Conservation (phyloP, 371 early-diverging fungal species). For the Rhizomucor miehei region DNA sequence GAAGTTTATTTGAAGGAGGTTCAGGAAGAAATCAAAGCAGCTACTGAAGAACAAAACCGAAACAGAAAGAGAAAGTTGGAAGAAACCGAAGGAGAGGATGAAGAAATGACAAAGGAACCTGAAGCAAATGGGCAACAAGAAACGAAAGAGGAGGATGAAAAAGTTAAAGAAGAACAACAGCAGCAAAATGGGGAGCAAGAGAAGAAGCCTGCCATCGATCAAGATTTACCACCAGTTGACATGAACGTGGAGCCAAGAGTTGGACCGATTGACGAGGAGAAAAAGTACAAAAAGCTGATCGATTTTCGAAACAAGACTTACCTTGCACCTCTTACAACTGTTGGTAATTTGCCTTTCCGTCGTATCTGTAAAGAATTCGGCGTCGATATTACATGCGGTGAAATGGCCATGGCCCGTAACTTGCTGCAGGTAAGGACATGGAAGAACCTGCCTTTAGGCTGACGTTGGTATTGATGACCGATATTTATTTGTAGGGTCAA, state of each 20-base stretch:
- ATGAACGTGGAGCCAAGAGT: conserved; percentile 19
- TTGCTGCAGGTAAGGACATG: conserved; percentile 45
- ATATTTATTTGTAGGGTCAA: conserved; percentile 46
- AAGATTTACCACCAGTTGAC: conserved; percentile 14
- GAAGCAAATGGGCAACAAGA: conserved; percentile 3
- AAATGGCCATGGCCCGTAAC: conserved; percentile 88
- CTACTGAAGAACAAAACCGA: conserved; percentile 22
- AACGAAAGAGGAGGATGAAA: background rate
- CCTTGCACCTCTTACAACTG: conserved; percentile 94
- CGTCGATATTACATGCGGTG: conserved; percentile 96
- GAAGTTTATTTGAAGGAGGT: conserved; percentile 42
- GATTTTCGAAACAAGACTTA: conserved; percentile 90
- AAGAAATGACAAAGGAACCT: conserved; percentile 1
- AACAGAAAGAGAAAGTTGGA: conserved; percentile 25
- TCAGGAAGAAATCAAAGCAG: conserved; percentile 32
- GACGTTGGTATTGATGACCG: conserved; percentile 1
- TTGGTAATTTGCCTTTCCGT: conserved; percentile 97
- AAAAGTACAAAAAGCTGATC: conserved; percentile 49
- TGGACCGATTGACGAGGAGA: conserved; percentile 40
- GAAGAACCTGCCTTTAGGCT: background rate
- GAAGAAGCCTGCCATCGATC: conserved; percentile 4
- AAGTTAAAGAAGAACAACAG: background rate
- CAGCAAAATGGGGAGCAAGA: background rate
- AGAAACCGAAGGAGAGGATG: conserved; percentile 8
- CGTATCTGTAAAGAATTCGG: conserved; percentile 91